Conservation (phyloP, 2,329 filamentous ascomycete species). For the Cladophialophora yegresii region DNA sequence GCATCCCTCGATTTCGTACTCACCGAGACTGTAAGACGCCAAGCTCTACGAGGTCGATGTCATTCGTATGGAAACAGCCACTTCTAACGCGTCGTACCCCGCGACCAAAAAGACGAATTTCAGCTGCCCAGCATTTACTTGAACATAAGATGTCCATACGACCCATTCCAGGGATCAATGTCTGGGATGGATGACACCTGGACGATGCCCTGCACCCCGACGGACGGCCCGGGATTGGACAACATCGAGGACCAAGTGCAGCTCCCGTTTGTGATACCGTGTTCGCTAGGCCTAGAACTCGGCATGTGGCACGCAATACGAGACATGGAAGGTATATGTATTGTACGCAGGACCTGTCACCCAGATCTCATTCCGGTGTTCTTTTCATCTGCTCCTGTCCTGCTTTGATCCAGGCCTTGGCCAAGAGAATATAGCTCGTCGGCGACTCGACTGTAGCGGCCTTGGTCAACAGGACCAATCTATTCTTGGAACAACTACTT, state of each 20-base stretch:
- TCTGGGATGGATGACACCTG: neutral
- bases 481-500: neutral
- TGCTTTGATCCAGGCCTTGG: neutral
- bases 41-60: neutral
- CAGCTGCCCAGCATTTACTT: neutral
- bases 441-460: too few relatives aligned
- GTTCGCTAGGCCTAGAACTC: neutral
- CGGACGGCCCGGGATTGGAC: neutral
- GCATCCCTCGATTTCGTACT: neutral
- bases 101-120: neutral
- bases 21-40: neutral
- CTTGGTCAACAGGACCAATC: neutral
- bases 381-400: neutral
- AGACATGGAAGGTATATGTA: neutral
- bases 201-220: neutral
- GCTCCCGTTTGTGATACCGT: neutral
- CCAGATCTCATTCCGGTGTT: neutral
- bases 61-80: neutral
- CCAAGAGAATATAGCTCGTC: neutral
- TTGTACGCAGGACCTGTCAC: neutral
- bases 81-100: neutral
- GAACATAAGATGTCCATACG: neutral
- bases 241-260: neutral
- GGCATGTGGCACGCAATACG: conserved; percentile 4
- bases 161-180: neutral